Percentiles rank a stretch among this genome's conserved stretches.
phyloP scores from a whole-genome alignment of 805 yeast genomes.

The Candida maris region DNA sequence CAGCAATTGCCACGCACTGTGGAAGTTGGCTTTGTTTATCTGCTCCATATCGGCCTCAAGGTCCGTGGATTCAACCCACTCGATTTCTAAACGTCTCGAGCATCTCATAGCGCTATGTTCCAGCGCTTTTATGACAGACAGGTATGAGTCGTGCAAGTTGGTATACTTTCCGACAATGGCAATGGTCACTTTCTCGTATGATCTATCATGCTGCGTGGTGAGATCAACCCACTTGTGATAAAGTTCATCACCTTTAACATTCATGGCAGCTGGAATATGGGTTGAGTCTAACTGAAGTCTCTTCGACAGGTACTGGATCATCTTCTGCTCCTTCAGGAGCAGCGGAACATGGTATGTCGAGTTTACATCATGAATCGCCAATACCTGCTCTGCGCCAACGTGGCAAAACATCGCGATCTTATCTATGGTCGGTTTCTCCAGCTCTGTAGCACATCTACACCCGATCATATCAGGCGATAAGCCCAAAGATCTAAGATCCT shows the following conservation, averaged over 20 bases:
- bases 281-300: slow-evolving; percentile 61
- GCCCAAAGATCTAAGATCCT: slow-evolving; percentile 93
- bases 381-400: slow-evolving; percentile 96
- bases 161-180: slow-evolving; percentile 98
- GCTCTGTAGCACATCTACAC: slow-evolving; percentile 85
- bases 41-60: slow-evolving; percentile 71
- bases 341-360: slow-evolving; percentile 97
- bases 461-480: slow-evolving; percentile 96
- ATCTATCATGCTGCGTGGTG: slow-evolving; percentile 76
- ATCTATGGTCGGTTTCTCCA: slow-evolving; percentile 81
- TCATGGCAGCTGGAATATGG: slow-evolving; percentile 45
- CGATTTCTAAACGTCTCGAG: slow-evolving; percentile 75
- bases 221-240: slow-evolving; percentile 75
- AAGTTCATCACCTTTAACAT: slow-evolving; percentile 62
- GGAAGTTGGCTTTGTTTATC: slow-evolving; percentile 70
- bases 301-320: slow-evolving; percentile 66
- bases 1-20: slow-evolving; percentile 91
- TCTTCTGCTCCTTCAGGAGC: slow-evolving; percentile 79
- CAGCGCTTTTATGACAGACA: slow-evolving; percentile 90
- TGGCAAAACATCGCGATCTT: slow-evolving; percentile 99
- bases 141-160: slow-evolving; percentile 88
- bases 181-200: slow-evolving; percentile 84
- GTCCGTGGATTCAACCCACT: slow-evolving; percentile 95
- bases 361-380: slow-evolving; percentile 94
- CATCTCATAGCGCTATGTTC: slow-evolving; percentile 95